These are phyloP conservation scores for Candida tetrigidarum DNA, from an alignment of 1,139 yeast genomes.

Conservation along the genomic window DNA sequence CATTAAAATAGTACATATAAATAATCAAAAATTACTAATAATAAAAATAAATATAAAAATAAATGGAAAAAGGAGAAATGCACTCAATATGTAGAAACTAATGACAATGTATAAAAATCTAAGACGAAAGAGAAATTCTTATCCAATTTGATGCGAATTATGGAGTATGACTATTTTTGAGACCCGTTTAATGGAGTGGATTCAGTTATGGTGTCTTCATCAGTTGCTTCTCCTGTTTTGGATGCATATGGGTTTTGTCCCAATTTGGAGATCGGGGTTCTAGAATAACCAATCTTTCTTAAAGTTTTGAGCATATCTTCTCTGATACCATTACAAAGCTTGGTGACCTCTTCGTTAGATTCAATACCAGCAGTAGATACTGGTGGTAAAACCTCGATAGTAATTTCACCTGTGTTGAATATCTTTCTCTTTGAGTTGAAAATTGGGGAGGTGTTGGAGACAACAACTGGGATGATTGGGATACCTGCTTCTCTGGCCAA, in stretches of 20 bases:
- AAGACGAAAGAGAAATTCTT: too few species aligned
- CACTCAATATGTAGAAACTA: too few species aligned
- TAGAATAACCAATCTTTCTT: constrained; percentile 39
- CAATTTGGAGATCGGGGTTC: constrained; percentile 15
- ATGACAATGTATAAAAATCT: neutral
- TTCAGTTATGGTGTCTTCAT: constrained; percentile 24
- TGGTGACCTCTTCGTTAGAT: constrained; percentile 61
- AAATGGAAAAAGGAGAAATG: neutral
- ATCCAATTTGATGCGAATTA: too few species aligned
- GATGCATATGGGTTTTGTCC: constrained; percentile 14
- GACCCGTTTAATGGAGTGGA: constrained; percentile 22
- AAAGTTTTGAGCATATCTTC: constrained; percentile 35
- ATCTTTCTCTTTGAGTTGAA: constrained; percentile 59
- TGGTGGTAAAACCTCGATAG: constrained; percentile 70
- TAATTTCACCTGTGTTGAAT: constrained; percentile 66
- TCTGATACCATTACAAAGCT: constrained; percentile 44
- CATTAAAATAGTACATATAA: neutral
- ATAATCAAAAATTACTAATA: too few species aligned
- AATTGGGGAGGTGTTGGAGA: constrained; percentile 79
- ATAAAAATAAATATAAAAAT: neutral
- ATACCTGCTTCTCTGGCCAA: constrained; percentile 91
- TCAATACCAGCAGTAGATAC: constrained; percentile 57
- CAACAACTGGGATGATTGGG: constrained; percentile 87
- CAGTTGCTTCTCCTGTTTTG: constrained; percentile 13
- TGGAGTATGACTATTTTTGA: neutral